A percentile compares a stretch with the other conserved stretches of the same genome.
These are phyloP conservation scores for Fusarium pseudoanthophilum DNA, from an alignment of 2,329 filamentous ascomycete species.

Conservation along the genomic window DNA sequence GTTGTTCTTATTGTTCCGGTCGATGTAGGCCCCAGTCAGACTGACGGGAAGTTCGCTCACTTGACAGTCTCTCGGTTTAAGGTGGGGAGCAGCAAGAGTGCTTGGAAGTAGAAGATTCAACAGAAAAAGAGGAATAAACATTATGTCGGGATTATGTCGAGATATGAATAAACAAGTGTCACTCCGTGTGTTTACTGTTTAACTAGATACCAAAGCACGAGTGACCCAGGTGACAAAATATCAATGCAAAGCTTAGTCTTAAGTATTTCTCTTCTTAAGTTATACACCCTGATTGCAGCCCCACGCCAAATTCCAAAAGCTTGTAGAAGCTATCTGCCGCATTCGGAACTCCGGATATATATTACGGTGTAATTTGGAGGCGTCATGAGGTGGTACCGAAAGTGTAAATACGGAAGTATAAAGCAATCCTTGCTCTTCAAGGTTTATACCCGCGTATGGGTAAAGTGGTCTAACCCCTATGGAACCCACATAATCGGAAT, in stretches of 20 bases:
- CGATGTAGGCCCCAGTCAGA: not conserved
- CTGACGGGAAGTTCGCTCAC: not conserved
- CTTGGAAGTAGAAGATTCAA: not conserved
- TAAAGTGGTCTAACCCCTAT: not conserved
- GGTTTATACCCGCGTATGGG: not conserved
- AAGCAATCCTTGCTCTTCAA: not conserved
- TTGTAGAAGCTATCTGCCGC: not conserved
- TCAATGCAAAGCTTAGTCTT: not conserved
- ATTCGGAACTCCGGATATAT: not conserved
- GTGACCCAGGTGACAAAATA: rapidly evolving
- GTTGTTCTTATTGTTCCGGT: not conserved
- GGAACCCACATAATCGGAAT: not conserved
- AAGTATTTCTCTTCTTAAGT: not conserved
- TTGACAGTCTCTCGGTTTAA: not conserved
- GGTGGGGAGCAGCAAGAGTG: not conserved
- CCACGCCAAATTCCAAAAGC: not conserved
- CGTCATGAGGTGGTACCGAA: not conserved
- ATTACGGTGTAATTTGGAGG: not conserved
- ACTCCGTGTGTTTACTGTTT: not conserved
- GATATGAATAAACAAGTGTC: not conserved
- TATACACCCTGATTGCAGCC: not conserved
- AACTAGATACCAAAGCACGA: too few species aligned
- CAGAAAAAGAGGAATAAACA: not conserved
- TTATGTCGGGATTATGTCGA: rapidly evolving
- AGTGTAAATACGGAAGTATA: not conserved